Base-by-base conservation (phyloP, 2,329 filamentous ascomycete species). In the Exophiala mesophila region DNA sequence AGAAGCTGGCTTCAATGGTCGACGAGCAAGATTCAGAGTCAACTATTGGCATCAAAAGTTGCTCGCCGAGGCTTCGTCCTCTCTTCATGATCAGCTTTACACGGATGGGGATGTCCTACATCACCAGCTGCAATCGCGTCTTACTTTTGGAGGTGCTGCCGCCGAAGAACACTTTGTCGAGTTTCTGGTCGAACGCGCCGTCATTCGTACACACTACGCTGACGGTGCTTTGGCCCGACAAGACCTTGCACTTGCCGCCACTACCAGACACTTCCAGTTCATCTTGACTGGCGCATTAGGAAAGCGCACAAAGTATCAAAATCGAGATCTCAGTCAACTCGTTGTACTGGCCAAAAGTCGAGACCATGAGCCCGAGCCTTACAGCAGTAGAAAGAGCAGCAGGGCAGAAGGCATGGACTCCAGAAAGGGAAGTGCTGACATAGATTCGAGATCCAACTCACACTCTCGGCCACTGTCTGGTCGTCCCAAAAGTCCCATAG, bases 311-410 rank as follows among this genome's bases (percentile, higher is more conserved):
- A 66, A 67, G 42, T 70, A 66, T 44, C 69, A 67, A 53, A 56
- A 65, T 9, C 57, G 63, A 3, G 60, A 67, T 49, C 71, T 81
- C 48, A 95, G 88, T 56, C 92, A 98, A 63, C 73, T 98, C 19
- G 85, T 98, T 1, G 87, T 98, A 2, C 69, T 97, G 20, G 92
- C 92, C 1, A 88, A 80, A 61, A 96, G 89, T 59, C 71, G 70
- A 5, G 66, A 68, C 17, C 59, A 65, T 1, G 53, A 56, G 18
- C 55, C 52, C 2, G 41, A 57, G 3, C 53, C 47, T 5, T 36
- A 46, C 5, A 28, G 39, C 13, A 41, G 37, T 20, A 20, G 40
- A n/a, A 47, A 45, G 32, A 39, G 19, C 16, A 50, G 55, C 8
- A 42, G 45, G 3, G 44, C 35, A 7, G 1, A 44, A 45, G 10